Percentiles rank a stretch among this genome's conserved stretches.
phyloP scores from a whole-genome alignment of 495 filamentous ascomycete genomes.

The Aspergillus taichungensis region DNA sequence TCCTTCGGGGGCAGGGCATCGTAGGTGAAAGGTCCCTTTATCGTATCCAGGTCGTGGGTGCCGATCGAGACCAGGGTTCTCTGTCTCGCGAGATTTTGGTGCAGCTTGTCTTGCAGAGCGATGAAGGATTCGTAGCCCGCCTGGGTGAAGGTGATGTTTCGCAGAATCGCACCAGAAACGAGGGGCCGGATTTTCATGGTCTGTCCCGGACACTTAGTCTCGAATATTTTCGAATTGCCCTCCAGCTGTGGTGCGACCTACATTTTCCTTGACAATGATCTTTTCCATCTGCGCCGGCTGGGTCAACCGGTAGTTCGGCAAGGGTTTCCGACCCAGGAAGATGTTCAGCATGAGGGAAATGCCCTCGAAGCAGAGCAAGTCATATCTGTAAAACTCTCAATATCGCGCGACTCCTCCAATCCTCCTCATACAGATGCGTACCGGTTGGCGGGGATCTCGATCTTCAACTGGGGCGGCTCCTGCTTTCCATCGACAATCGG shows the following conservation, averaged over 20 bases:
- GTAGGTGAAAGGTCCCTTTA: slow-evolving; percentile 93
- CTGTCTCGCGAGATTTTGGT: slow-evolving; percentile 90
- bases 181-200: slow-evolving; percentile 76
- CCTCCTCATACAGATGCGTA: slow-evolving; percentile 20
- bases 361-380: slow-evolving; percentile 97
- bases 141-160: slow-evolving; percentile 84
- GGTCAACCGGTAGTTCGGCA: slow-evolving; percentile 74
- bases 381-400: slow-evolving; percentile 58
- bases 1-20: slow-evolving; percentile 87
- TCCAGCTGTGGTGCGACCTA: slow-evolving; percentile 19
- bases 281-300: slow-evolving; percentile 67
- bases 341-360: slow-evolving; percentile 93
- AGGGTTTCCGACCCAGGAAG: slow-evolving; percentile 64
- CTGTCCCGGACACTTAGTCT: slow-evolving; percentile 23
- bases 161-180: slow-evolving; percentile 77
- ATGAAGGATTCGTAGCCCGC: slow-evolving; percentile 96
- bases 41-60: slow-evolving; percentile 90
- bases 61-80: slow-evolving; percentile 91
- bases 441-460: slow-evolving; percentile 96
- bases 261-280: slow-evolving; percentile 67
- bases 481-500: slow-evolving; percentile 69
- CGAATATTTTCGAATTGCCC: too few relatives aligned
- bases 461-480: slow-evolving; percentile 88
- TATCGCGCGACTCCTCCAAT: not conserved
- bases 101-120: slow-evolving; percentile 91